Evolutionary conservation across 129 eudicot species (phyloP), one percentile per base, ranked within the genome.

Genomic region (Flaveria robusta): DNA sequence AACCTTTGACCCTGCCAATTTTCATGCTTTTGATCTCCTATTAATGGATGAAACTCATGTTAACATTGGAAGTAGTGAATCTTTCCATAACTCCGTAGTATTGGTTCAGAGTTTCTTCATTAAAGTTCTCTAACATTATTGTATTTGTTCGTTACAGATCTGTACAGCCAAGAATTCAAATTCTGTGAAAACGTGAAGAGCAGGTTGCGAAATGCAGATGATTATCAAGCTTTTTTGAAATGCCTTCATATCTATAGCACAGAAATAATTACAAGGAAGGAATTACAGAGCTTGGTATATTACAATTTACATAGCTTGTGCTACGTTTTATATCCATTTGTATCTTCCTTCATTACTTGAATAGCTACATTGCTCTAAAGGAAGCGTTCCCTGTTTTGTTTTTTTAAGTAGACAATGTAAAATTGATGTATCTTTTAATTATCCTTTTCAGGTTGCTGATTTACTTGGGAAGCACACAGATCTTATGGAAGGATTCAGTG

Each of bases 241-340:
- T 95, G 99, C 79, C 96, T 95, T 71, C 96, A 95, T 78, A 95
- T 95, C 26, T 95, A 91, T 78, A 95, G 94, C 83, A 95, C 96
- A 70, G 99, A 95, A 77, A 95, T 95, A 81, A 95, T 95, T 26
- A 91, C 99, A 43, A 87, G 94, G 70, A 86, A 82, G 70, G 99
- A 95, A 79, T 78, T 95, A 80, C 96, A 87, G 70, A 87, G 93
- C 78, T 70, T 95, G 99, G 99, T 95, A 84, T 67, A 85, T 66
- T 59, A n/a, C n/a, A n/a, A n/a, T n/a, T n/a, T n/a, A 20, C 50
- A n/a, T 54, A 45, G 45, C 29, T 34, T 76, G 51, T 52, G 8
- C 66, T 50, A 63, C 29, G n/a, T 60, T 60, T 60, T 45, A 75
- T 29, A 52, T 42, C 15, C 49, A 63, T 12, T 60, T 62, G 52